A percentile compares a stretch with the other conserved stretches of the same genome.
Conservation (phyloP, 2,329 filamentous ascomycete genomes). For the Fusarium anguioides region DNA sequence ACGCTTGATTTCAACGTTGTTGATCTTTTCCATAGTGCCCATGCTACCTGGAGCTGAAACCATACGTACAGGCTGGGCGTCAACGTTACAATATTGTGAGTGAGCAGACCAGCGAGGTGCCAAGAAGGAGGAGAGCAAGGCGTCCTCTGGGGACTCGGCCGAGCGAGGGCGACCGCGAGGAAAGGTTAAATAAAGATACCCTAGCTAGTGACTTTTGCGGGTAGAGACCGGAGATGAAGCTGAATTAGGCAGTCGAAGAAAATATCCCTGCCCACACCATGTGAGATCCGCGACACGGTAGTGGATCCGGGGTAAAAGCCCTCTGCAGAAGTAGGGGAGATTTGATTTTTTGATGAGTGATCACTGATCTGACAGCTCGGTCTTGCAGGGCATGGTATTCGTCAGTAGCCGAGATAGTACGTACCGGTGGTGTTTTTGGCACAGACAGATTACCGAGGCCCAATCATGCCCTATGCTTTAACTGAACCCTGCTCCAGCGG, state of each 20-base stretch:
- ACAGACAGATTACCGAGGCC: slow-evolving; percentile 36
- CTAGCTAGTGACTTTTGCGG: neutral
- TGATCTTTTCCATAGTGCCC: slow-evolving; percentile 37
- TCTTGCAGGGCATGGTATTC: slow-evolving; percentile 14
- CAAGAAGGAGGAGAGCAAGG: slow-evolving; percentile 12
- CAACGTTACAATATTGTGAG: slow-evolving; percentile 25
- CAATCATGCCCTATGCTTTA: slow-evolving; percentile 19
- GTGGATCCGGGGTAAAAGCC: slow-evolving; percentile 47
- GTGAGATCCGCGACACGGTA: slow-evolving; percentile 42
- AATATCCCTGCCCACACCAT: slow-evolving; percentile 31
- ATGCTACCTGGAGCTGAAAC: slow-evolving; percentile 42
- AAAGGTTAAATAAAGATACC: slow-evolving; percentile 5
- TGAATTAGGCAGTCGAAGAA: slow-evolving; percentile 39
- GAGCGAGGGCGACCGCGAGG: slow-evolving; percentile 33
- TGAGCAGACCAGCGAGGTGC: slow-evolving; percentile 25
- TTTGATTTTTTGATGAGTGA: slow-evolving; percentile 30
- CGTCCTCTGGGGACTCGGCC: slow-evolving; percentile 43
- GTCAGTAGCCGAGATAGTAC: slow-evolving; percentile 21
- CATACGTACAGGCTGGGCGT: slow-evolving; percentile 25
- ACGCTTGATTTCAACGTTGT: slow-evolving; percentile 24
- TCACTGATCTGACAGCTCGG: slow-evolving; percentile 25
- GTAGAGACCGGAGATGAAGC: slow-evolving; percentile 45
- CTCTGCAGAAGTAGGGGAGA: slow-evolving; percentile 25
- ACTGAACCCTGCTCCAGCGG: slow-evolving; percentile 29
- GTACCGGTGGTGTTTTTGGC: slow-evolving; percentile 5